Base-by-base conservation (phyloP, 768 basidiomycete genomes). In the Chiua virens region DNA sequence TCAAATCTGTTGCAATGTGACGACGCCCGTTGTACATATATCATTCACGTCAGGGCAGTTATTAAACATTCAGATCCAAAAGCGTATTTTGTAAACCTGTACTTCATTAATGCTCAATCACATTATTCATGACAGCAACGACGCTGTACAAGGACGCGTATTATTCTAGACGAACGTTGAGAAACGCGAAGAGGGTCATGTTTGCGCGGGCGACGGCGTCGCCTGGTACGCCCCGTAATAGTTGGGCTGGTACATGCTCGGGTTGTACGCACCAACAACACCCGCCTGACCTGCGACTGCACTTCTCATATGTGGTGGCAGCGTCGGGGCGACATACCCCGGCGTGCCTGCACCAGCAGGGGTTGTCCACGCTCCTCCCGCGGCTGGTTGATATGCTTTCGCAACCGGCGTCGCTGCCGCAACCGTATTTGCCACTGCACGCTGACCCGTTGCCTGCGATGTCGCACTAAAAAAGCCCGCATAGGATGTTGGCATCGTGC, bases 361-460 rank as follows among this genome's bases (percentile, higher is more conserved):
- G 18, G 59, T 54, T 3, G 73, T 37, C 61, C 65, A 67, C 2
- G 59, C 37, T 21, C 54, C 64, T 20, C 56, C 59, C 2, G 61
- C 50, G 2, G 53, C n/a, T 13, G 69, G 63, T 18, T 67, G 61
- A 49, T 67, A 70, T n/a, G 70, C 43, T 38, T 74, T 73, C 38
- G 49, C 63, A 8, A 50, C 55, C 0, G 65, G 48, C 38, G 55
- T 58, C 21, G 62, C 49, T 37, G 62, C 57, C 21, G 77, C 56
- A 22, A 80, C 79, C 1, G 81, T 82, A 42, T 82, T 83, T 10
- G 80, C 80, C 7, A 82, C 80, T 3, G 78, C 80, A 5, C 80
- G 77, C 47, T 79, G 74, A 23, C 66, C 69, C 22, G 65, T 56
- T 23, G 65, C 32, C 27, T 73, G 70, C 48, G 65, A 51, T 37